phyloP scores from a whole-genome alignment of 2,329 filamentous ascomycete species.

The Neonectria sp. region DNA sequence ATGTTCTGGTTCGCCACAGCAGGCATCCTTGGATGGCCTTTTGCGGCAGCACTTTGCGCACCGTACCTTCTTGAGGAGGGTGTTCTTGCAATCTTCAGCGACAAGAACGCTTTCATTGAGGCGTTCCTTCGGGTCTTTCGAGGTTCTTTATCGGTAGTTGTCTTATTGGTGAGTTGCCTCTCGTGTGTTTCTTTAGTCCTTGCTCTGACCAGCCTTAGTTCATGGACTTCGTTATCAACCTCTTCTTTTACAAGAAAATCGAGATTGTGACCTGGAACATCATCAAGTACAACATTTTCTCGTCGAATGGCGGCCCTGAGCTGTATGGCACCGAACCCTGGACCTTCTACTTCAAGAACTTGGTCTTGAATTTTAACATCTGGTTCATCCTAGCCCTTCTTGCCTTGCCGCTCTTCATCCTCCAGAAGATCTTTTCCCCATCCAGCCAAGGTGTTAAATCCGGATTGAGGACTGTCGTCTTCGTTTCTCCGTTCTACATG shows the following conservation, averaged over 20 bases:
- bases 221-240: constrained; percentile 80
- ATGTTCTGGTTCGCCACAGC: constrained; percentile 94
- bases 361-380: constrained; percentile 94
- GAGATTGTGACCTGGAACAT: constrained; percentile 92
- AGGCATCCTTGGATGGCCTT: constrained; percentile 93
- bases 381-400: constrained; percentile 89
- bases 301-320: constrained; percentile 84
- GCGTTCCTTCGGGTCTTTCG: constrained; percentile 74
- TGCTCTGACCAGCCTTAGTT: constrained; percentile 60
- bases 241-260: constrained; percentile 87
- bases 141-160: constrained; percentile 75
- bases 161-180: constrained; percentile 74
- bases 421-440: constrained; percentile 78
- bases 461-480: constrained; percentile 81
- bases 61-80: constrained; percentile 88
- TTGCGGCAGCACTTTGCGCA: constrained; percentile 84
- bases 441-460: constrained; percentile 77
- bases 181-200: neutral
- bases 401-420: constrained; percentile 80
- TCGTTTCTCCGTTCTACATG: constrained; percentile 90
- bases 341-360: constrained; percentile 95
- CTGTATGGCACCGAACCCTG: constrained; percentile 97
- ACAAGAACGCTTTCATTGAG: constrained; percentile 72
- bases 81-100: constrained; percentile 68
- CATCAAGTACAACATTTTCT: constrained; percentile 95